Evolutionary conservation across 208 protist species (phyloP).

Genomic region (Kentomonas sorsogonicus): DNA sequence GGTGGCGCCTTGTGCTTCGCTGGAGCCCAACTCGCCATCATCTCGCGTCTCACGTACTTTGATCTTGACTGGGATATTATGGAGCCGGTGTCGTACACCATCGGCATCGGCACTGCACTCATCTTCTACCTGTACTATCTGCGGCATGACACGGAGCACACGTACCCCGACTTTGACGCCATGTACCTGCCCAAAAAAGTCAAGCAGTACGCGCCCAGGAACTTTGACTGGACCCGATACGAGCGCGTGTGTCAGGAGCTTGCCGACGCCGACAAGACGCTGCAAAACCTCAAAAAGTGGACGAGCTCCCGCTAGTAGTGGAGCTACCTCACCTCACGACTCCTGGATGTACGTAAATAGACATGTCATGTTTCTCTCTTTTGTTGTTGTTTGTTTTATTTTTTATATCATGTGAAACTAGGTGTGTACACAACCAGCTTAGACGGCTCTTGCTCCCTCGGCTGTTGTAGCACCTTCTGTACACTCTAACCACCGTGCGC

Average conservation of each 20-base stretch:
- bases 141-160: constrained; percentile 44
- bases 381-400: too few species aligned
- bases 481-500: too few species aligned
- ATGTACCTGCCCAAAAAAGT: constrained; percentile 42
- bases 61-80: constrained; percentile 90
- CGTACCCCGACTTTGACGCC: constrained; percentile 46
- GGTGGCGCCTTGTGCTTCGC: constrained; percentile 43
- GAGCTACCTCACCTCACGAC: too few species aligned
- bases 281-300: constrained; percentile 40
- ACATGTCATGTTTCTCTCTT: too few species aligned
- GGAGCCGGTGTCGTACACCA: constrained; percentile 84
- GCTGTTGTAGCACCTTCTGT: too few species aligned
- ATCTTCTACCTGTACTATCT: constrained; percentile 71
- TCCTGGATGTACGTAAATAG: too few species aligned
- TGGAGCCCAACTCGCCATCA: constrained; percentile 62
- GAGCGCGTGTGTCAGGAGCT: constrained; percentile 31
- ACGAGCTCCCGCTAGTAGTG: too few species aligned
- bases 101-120: constrained; percentile 50
- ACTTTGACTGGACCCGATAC: constrained; percentile 74
- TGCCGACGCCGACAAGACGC: constrained; percentile 29
- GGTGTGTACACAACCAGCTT: too few species aligned
- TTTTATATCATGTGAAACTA: too few species aligned
- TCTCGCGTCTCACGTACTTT: constrained; percentile 83
- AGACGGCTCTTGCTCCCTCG: too few species aligned
- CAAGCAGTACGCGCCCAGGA: constrained; percentile 46